Conservation (phyloP, 2,329 filamentous ascomycete genomes). For the Trichoderma sp. region DNA sequence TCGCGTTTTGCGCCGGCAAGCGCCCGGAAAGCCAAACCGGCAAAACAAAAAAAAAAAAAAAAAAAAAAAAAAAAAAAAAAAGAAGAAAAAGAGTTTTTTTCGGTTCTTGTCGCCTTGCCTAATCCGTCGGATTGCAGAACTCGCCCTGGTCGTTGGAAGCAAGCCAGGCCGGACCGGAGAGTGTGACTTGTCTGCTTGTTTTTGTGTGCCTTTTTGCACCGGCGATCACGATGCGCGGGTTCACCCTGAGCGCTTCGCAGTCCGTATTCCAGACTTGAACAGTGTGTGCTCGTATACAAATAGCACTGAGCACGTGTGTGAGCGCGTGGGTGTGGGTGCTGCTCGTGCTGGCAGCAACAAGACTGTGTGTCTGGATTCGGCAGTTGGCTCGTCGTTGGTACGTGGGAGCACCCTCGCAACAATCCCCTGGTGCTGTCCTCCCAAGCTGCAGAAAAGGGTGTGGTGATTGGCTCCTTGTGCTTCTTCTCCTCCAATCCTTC, state of each 20-base stretch:
- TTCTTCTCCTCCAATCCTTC: not conserved
- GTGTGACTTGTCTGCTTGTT: not conserved
- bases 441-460: not conserved
- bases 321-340: not conserved
- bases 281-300: not conserved
- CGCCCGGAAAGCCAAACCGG: constrained; percentile 15
- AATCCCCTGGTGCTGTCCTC: not conserved
- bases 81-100: not conserved
- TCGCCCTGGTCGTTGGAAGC: not conserved
- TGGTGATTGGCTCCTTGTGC: not conserved
- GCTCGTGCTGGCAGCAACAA: not conserved
- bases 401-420: not conserved
- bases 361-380: constrained; percentile 3
- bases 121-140: not conserved
- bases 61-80: not conserved
- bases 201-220: not conserved
- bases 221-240: not conserved
- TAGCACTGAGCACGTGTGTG: not conserved
- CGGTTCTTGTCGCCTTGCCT: not conserved
- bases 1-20: constrained; percentile 15
- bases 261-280: not conserved
- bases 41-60: not conserved
- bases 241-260: not conserved
- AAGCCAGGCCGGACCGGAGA: not conserved
- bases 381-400: not conserved